Evolutionary conservation across 305 asterid genomes (phyloP).

Genomic region (Fraxinus albicans): DNA sequence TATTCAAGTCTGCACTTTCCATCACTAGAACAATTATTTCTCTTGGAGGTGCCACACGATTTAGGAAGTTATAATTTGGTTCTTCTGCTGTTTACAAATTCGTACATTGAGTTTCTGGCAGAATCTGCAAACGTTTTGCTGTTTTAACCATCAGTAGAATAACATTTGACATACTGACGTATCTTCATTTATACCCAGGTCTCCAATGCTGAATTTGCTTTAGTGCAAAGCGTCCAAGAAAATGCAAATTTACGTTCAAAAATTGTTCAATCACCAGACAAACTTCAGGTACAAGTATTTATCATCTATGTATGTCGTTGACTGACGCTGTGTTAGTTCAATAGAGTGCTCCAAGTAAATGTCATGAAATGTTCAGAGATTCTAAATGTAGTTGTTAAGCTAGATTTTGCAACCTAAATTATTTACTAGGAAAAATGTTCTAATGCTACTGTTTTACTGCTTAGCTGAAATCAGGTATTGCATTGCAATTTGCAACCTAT

Average conservation of each 20-base stretch:
- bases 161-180: constrained; percentile 15
- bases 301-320: background rate
- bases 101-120: constrained; percentile 4
- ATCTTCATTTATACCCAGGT: constrained; percentile 47
- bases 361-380: background rate
- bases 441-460: background rate
- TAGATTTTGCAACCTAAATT: background rate
- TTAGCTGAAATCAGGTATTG: background rate
- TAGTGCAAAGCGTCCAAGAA: constrained; percentile 77
- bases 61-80: background rate
- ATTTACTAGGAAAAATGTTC: background rate
- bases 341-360: constrained; percentile 11
- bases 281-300: constrained; percentile 70
- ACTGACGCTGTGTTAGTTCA: background rate
- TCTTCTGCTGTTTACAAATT: constrained; percentile 3
- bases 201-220: constrained; percentile 72
- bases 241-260: constrained; percentile 81
- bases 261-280: constrained; percentile 96
- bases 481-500: constrained; percentile 2
- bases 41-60: background rate
- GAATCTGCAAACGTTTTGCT: constrained; percentile 9
- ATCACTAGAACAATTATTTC: background rate
- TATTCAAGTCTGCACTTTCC: background rate
- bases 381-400: background rate
- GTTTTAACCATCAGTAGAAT: background rate